Evolutionary conservation across 78 protist species (phyloP).

Genomic region (Creolimax fragrantissima): DNA sequence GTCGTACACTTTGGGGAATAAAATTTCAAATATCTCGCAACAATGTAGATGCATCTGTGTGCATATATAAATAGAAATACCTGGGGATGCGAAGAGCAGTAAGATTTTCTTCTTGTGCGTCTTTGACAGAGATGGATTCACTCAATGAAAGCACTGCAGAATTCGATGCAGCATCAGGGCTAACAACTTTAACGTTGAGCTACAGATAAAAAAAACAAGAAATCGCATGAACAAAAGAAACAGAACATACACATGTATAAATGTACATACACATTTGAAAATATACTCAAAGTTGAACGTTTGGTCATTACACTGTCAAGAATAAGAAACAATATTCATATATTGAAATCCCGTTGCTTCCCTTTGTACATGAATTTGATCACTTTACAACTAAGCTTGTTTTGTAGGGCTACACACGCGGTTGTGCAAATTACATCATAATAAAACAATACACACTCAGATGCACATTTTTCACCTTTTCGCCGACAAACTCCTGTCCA

Average conservation of each 20-base stretch:
- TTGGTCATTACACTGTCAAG: neutral
- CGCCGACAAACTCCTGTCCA: constrained; percentile 22
- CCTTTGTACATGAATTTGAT: neutral
- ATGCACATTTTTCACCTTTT: neutral
- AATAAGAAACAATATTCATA: neutral
- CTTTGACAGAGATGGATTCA: neutral
- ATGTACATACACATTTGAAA: neutral
- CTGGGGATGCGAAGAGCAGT: neutral
- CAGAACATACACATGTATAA: neutral
- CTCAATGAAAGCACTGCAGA: neutral
- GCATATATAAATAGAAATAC: neutral
- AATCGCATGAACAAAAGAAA: neutral
- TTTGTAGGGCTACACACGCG: neutral
- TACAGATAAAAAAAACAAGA: neutral
- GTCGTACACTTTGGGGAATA: neutral
- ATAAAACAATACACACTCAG: neutral
- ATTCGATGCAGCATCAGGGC: neutral
- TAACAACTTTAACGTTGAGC: neutral
- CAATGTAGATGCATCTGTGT: neutral
- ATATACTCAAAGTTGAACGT: neutral
- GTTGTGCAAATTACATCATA: neutral
- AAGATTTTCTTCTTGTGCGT: neutral
- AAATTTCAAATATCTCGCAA: neutral
- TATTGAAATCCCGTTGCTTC: neutral
- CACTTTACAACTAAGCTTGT: neutral